These are phyloP conservation scores for Mycoemilia scoparia DNA, from an alignment of 192 early-diverging fungal species.

Conservation along the genomic window DNA sequence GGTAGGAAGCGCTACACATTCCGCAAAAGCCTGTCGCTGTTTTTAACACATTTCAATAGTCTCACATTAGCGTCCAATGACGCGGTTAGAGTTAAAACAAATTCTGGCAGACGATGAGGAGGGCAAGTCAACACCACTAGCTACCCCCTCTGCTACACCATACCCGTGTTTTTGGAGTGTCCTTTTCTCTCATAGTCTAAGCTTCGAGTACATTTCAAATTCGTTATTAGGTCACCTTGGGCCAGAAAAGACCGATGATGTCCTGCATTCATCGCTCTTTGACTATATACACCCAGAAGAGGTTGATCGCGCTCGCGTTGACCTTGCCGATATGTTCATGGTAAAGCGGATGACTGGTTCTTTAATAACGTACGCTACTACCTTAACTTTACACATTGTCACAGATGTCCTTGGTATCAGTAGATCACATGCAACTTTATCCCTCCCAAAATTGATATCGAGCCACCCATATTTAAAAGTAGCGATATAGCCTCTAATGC, in stretches of 20 bases:
- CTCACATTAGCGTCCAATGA: too few relatives aligned
- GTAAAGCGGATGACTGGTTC: slow-evolving; percentile 21
- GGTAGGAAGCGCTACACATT: too few relatives aligned
- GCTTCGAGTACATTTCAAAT: slow-evolving; percentile 23
- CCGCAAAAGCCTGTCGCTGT: too few relatives aligned
- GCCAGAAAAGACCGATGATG: slow-evolving; percentile 5
- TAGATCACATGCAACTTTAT: too few relatives aligned
- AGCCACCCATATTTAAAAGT: too few relatives aligned
- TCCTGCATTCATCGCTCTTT: slow-evolving; percentile 21
- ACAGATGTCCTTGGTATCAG: too few relatives aligned
- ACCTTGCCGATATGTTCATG: slow-evolving; percentile 18
- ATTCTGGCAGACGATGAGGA: neutral
- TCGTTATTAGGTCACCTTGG: slow-evolving; percentile 20
- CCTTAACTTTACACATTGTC: too few relatives aligned
- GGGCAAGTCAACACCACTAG: neutral
- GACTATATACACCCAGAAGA: slow-evolving; percentile 32
- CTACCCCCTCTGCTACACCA: too few relatives aligned
- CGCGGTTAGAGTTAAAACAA: too few relatives aligned
- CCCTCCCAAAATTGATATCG: too few relatives aligned
- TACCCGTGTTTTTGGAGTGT: slow-evolving; percentile 31
- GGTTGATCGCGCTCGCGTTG: slow-evolving; percentile 18
- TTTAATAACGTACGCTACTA: slow-evolving; percentile 26
- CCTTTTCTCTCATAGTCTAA: slow-evolving; percentile 19
- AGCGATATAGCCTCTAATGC: too few relatives aligned
- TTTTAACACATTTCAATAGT: too few relatives aligned